Percentiles rank a stretch among this genome's conserved stretches.
phyloP scores from a whole-genome alignment of 108 stramenopile species.

The Nitzschia putrida region DNA sequence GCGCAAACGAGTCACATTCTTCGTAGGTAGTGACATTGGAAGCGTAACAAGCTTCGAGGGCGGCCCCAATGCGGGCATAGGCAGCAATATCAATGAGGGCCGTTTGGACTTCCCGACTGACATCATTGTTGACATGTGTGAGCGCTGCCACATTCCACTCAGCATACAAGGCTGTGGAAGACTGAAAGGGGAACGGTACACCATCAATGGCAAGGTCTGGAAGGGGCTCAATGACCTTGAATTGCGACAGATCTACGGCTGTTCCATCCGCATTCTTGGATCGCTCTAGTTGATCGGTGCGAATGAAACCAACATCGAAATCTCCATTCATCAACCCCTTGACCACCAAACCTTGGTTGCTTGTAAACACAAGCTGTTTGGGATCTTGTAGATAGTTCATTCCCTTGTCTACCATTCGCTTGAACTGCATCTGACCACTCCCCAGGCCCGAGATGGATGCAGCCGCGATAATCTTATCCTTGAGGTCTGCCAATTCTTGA shows the following conservation, averaged over 20 bases:
- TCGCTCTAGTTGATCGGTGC: slow-evolving; percentile 45
- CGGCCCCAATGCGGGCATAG: slow-evolving; percentile 24
- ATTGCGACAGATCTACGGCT: not conserved
- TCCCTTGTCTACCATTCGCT: slow-evolving; percentile 25
- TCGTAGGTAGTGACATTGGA: slow-evolving; percentile 4
- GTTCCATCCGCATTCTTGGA: slow-evolving; percentile 13
- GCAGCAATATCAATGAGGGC: slow-evolving; percentile 26
- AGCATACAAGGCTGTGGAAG: slow-evolving; percentile 31
- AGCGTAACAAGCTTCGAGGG: slow-evolving; percentile 16
- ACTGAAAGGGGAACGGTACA: slow-evolving; percentile 41
- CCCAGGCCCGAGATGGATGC: slow-evolving; percentile 40
- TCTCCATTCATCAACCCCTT: slow-evolving; percentile 37
- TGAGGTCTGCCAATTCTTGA: slow-evolving; percentile 23
- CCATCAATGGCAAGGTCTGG: slow-evolving; percentile 33
- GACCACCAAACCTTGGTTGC: slow-evolving; percentile 39
- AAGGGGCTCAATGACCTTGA: slow-evolving; percentile 22
- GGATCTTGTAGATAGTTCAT: slow-evolving; percentile 41
- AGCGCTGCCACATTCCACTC: slow-evolving; percentile 51
- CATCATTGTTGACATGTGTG: slow-evolving; percentile 27
- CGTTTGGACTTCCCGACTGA: slow-evolving; percentile 30
- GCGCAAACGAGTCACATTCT: not conserved
- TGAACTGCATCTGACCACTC: slow-evolving; percentile 49
- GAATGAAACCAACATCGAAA: slow-evolving; percentile 49
- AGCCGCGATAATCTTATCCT: slow-evolving; percentile 35
- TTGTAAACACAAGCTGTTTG: slow-evolving; percentile 44